Base-by-base conservation (phyloP, 768 basidiomycete genomes). In the Hebeloma cylindrosporum region DNA sequence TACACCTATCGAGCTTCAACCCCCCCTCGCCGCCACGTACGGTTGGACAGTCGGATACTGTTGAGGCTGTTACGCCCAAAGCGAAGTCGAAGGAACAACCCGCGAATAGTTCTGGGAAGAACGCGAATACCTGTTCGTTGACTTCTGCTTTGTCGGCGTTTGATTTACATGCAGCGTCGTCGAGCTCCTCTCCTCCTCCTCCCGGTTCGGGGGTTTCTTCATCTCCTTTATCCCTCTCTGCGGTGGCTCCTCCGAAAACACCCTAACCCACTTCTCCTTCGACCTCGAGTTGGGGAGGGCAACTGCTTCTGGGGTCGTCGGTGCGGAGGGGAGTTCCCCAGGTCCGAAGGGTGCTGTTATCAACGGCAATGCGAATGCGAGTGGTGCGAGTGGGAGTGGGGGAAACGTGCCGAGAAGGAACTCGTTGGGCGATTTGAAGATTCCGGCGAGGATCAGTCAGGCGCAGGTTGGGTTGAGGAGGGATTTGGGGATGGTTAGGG, bases 401-500 rank as follows among this genome's bases (percentile, higher is more conserved):
- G 38, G 22, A 29, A 39, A 33, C n/a, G 39, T 17, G 3, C 76
- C 68, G 5, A 64, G 85, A 36, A 62, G 84, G 45, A 87, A 83
- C 54, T 85, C 83, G 11, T 59, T 87, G 28, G 82, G 85, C 3
- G 85, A 87, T 60, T 59, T 87, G 27, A 87, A 86, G 71, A 87
- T 87, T 20, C 85, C 85, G 9, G 74, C 81, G 14, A 46, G 83
- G 57, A 85, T 91, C 43, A 88, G 81, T 56, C 83, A 85, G 56
- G 88, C 88, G 41, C 92, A 93, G 67, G 81, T 83, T 9, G 38
- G 17, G 30, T 32, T 47, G 26, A 47, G 26, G 40, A 69, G 86
- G 53, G 87, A 90, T 63, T 69, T 93, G 60, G 80, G 79, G 1
- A 83, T 91, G 76, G 88, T 94, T 3, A 77, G 83, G 49, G 89